These are phyloP conservation scores for Nepenthes mirabilis DNA, from an alignment of 148 eudicot species.

Conservation along the genomic window DNA sequence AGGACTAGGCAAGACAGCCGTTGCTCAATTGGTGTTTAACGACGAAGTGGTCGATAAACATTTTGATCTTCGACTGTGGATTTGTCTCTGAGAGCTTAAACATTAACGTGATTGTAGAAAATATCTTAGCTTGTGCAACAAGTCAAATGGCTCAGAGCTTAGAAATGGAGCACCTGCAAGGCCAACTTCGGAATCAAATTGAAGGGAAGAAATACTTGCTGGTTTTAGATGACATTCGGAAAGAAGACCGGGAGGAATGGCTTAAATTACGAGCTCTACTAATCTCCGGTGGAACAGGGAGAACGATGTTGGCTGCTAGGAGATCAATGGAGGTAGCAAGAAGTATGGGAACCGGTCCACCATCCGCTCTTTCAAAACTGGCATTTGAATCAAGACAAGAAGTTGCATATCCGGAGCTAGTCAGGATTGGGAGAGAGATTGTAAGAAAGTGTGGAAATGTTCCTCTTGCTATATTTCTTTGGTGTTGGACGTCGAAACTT, in stretches of 20 bases:
- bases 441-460: slow-evolving; percentile 23
- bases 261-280: slow-evolving; percentile 6
- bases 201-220: slow-evolving; percentile 13
- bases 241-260: slow-evolving; percentile 11
- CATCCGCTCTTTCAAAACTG: slow-evolving; percentile 13
- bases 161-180: slow-evolving; percentile 9
- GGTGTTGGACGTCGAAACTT: too few relatives aligned
- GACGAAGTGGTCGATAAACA: slow-evolving; percentile 1
- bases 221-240: slow-evolving; percentile 26
- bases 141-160: neutral
- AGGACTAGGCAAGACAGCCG: slow-evolving; percentile 27
- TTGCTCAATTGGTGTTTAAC: slow-evolving; percentile 20
- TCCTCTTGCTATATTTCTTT: slow-evolving; percentile 18
- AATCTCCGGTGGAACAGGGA: slow-evolving; percentile 9
- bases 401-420: neutral
- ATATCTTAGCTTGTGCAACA: slow-evolving; percentile 6
- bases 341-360: slow-evolving; percentile 5
- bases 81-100: slow-evolving; percentile 14
- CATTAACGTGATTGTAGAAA: slow-evolving; percentile 6
- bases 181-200: neutral
- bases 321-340: slow-evolving; percentile 15
- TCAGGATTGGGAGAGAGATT: slow-evolving; percentile 17
- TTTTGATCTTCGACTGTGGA: slow-evolving; percentile 21
- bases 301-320: slow-evolving; percentile 27
- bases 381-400: slow-evolving; percentile 6